Evolutionary conservation across 345 rosid genomes (phyloP).

Genomic region (Erucastrum elatum): DNA sequence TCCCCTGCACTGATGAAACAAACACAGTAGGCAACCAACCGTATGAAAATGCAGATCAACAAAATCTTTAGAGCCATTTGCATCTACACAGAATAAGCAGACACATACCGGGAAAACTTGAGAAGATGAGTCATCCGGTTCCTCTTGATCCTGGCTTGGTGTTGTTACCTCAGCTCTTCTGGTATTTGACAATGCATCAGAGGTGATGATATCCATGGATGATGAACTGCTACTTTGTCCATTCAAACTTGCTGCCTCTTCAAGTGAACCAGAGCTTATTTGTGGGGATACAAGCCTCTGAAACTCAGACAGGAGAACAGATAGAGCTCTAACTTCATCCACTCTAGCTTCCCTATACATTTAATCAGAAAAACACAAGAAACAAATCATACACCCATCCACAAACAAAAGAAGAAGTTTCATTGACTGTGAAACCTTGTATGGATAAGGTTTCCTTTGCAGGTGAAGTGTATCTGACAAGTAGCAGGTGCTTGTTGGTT

Average conservation of each 20-base stretch:
- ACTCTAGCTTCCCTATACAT: constrained; percentile 46
- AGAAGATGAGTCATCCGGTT: constrained; percentile 45
- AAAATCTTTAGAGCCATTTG: not conserved
- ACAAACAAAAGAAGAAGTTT: not conserved
- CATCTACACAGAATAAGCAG: not conserved
- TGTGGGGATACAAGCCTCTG: constrained; percentile 39
- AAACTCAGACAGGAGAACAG: constrained; percentile 43
- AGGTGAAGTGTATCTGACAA: constrained; percentile 71
- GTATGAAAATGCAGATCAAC: not conserved
- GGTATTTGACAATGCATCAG: not conserved
- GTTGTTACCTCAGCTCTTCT: not conserved
- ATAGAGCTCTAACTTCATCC: constrained; percentile 37
- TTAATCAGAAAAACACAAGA: constrained; percentile 20
- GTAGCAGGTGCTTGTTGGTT: constrained; percentile 53
- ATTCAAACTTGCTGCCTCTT: not conserved
- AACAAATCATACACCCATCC: constrained; percentile 1
- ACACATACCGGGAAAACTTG: constrained; percentile 55
- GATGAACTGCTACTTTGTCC: constrained; percentile 19
- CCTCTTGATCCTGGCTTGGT: constrained; percentile 24
- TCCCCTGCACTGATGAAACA: constrained; percentile 49
- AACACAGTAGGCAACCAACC: constrained; percentile 17
- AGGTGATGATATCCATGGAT: constrained; percentile 15
- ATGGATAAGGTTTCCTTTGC: constrained; percentile 59
- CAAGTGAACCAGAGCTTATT: not conserved
- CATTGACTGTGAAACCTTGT: constrained; percentile 50